Percentiles rank a stretch among this genome's conserved stretches.
These are phyloP conservation scores for Glonium stellatum DNA, from an alignment of 495 filamentous ascomycete species.

Conservation along the genomic window DNA sequence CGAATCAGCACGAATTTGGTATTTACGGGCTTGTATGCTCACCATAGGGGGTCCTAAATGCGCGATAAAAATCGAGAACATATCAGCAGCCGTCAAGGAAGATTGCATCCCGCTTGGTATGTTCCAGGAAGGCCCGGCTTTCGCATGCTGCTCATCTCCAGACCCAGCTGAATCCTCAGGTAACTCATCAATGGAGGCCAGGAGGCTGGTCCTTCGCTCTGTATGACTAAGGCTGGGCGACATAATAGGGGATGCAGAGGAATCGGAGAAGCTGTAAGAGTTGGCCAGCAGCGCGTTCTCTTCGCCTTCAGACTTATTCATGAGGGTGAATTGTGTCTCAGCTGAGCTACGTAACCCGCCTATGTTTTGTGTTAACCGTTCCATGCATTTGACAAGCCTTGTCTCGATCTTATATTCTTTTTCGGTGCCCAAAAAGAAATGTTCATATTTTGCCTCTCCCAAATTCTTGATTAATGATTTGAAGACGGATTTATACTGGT, in stretches of 20 bases:
- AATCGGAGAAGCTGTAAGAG: constrained; percentile 6
- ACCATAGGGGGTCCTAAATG: constrained; percentile 88
- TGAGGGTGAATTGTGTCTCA: constrained; percentile 75
- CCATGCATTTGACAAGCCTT: constrained; percentile 74
- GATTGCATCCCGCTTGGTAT: constrained; percentile 14
- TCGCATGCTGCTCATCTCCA: constrained; percentile 10
- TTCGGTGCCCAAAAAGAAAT: constrained; percentile 78
- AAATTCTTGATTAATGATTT: constrained; percentile 70
- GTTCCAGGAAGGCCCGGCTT: constrained; percentile 7
- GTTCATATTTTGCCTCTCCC: constrained; percentile 82
- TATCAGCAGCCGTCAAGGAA: constrained; percentile 55
- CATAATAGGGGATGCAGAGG: constrained; percentile 5
- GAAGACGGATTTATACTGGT: constrained; percentile 63
- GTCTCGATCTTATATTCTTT: constrained; percentile 72
- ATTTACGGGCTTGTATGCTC: constrained; percentile 19
- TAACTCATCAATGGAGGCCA: constrained; percentile 23
- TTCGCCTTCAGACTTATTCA: constrained; percentile 50
- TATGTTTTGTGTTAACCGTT: constrained; percentile 80
- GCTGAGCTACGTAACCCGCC: constrained; percentile 88
- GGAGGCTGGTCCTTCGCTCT: constrained; percentile 20
- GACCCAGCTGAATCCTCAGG: constrained; percentile 17
- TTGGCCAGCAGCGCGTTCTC: constrained; percentile 15
- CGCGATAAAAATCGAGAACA: constrained; percentile 80
- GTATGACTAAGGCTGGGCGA: constrained; percentile 20
- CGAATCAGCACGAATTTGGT: background rate